Evolutionary conservation across 768 basidiomycete species (phyloP).

Genomic region (Mycena alexandri): DNA sequence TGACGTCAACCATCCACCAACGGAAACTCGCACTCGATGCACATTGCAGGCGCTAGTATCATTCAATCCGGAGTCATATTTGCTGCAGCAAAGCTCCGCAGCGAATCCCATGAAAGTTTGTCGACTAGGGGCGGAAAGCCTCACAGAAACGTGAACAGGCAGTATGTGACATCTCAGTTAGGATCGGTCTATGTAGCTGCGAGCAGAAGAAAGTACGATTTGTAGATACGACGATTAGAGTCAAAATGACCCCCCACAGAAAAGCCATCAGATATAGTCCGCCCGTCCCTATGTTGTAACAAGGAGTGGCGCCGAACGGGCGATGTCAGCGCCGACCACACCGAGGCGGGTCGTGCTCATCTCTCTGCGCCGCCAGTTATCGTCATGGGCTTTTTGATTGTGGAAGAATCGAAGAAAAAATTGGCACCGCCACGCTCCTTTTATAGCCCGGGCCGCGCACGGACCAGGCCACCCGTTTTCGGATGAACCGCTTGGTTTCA

Average conservation of each 20-base stretch:
- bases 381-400: slow-evolving; percentile 65
- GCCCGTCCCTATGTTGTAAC: slow-evolving; percentile 75
- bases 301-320: slow-evolving; percentile 76
- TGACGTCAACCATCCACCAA: too few species aligned
- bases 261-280: slow-evolving; percentile 65
- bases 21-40: too few species aligned
- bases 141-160: too few species aligned
- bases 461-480: slow-evolving; percentile 22
- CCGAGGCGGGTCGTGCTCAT: slow-evolving; percentile 62
- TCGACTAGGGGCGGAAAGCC: too few species aligned
- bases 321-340: slow-evolving; percentile 68
- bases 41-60: too few species aligned
- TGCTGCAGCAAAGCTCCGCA: too few species aligned
- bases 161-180: too few species aligned
- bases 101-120: too few species aligned
- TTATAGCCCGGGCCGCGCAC: slow-evolving; percentile 28
- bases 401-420: slow-evolving; percentile 56
- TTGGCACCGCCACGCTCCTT: not conserved
- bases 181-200: too few species aligned
- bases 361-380: slow-evolving; percentile 69
- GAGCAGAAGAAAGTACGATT: too few species aligned
- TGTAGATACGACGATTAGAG: too few species aligned
- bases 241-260: slow-evolving; percentile 11
- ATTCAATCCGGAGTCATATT: too few species aligned
- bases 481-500: not conserved